Evolutionary conservation across 1,139 yeast genomes (phyloP), one percentile per base, ranked within the genome.

Genomic region (Hemisphaericaspora xylanilytica): DNA sequence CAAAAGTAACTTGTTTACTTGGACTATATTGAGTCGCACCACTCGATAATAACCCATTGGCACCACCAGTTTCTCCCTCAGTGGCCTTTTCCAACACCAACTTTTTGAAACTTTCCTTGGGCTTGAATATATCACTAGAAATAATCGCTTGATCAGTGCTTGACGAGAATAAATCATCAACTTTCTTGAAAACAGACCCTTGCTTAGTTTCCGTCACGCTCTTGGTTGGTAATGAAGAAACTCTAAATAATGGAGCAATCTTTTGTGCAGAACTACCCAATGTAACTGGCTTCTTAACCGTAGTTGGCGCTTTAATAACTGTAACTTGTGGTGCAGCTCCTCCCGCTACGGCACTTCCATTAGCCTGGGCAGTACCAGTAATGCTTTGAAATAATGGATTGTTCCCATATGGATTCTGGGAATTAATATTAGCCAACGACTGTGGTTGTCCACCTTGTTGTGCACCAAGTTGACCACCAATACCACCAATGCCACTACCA

Each of bases 361-460:
- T 15, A 14, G 10, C 61, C 18, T 42, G 44, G 3, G 41, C 13
- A 12, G 52, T 45, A 2, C 58, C 56, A 12, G 67, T 63, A 22
- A 71, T 64, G 41, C 72, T 64, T 51, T 70, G 69, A 62, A 78
- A 83, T 37, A 81, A 65, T 4, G 87, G 87, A 55, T 81, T 82
- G 46, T 71, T 71, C 3, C 92, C 90, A 56, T 82, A 85, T 31
- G 94, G 92, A 55, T 85, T 85, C 45, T 75, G 81, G 31, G 75
- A 70, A 40, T 71, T 68, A 25, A 80, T 66, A 28, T 75, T 78
- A 30, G 67, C 56, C 54, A 66, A 51, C 43, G 67, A 47, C 35
- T 58, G 65, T 28, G 53, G 61, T 34, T 47, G 60, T 39, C 54
- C 67, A 36, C 26, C 11, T 22, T 56, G 62, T 11, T 17, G 21